Conservation (phyloP, 1,284 basidiomycete species). For the Sporisorium iseilematis-ciliati region DNA sequence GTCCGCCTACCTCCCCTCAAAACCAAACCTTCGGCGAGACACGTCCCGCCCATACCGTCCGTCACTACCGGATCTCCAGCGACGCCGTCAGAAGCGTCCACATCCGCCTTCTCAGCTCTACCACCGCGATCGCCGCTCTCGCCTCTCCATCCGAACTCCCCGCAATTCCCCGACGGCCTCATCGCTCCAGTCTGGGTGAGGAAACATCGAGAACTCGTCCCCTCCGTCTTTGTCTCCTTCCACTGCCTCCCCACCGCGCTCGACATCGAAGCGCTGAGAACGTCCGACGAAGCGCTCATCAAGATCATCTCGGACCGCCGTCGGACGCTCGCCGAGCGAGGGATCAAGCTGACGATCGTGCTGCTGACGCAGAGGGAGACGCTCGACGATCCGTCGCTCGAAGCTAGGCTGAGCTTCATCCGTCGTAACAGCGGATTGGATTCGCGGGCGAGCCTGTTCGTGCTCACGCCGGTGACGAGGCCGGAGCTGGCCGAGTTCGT, state of each 20-base stretch:
- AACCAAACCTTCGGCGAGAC: constrained; percentile 72
- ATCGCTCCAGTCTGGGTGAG: constrained; percentile 97
- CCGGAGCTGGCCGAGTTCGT: constrained; percentile 76
- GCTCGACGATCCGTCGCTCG: constrained; percentile 76
- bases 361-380: constrained; percentile 87
- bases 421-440: constrained; percentile 88
- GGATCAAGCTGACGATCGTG: constrained; percentile 93
- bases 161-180: constrained; percentile 90
- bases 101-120: constrained; percentile 45
- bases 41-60: constrained; percentile 65
- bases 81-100: constrained; percentile 14
- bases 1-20: constrained; percentile 89
- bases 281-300: constrained; percentile 76
- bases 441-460: constrained; percentile 90
- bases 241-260: constrained; percentile 74
- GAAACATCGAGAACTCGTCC: constrained; percentile 90
- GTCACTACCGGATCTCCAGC: constrained; percentile 65
- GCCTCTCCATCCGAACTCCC: constrained; percentile 86
- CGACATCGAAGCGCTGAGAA: constrained; percentile 48
- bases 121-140: constrained; percentile 84
- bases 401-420: constrained; percentile 84
- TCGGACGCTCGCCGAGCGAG: constrained; percentile 82
- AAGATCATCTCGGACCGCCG: constrained; percentile 83
- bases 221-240: constrained; percentile 92
- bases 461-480: constrained; percentile 85